These are phyloP conservation scores for Gynostemma pentaphyllum DNA, from an alignment of 306 rosid genomes.

Conservation along the genomic window DNA sequence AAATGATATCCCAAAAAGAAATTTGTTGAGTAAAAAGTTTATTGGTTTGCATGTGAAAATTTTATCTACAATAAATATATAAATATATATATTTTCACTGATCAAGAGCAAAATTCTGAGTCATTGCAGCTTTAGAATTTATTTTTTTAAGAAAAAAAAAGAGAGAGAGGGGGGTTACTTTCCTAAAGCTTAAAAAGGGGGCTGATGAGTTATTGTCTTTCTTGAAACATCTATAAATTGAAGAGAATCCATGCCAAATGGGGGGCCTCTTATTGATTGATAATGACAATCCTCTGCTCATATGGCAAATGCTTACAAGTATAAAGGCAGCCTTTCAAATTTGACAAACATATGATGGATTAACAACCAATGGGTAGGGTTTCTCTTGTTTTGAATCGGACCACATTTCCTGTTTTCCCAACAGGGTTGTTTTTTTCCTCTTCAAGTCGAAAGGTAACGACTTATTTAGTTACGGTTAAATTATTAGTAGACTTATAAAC, in stretches of 20 bases:
- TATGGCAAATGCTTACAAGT: too few relatives aligned
- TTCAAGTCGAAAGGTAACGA: background rate
- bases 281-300: constrained; percentile 9
- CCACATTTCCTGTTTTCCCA: background rate
- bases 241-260: background rate
- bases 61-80: too few relatives aligned
- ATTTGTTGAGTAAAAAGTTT: too few relatives aligned
- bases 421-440: background rate
- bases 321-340: too few relatives aligned
- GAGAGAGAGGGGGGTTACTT: background rate
- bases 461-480: too few relatives aligned
- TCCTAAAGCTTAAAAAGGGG: background rate
- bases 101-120: background rate
- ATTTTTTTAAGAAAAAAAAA: background rate
- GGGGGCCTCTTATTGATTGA: constrained; percentile 1
- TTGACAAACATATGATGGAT: background rate
- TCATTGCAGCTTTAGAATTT: constrained; percentile 6
- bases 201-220: background rate
- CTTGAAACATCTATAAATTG: background rate
- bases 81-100: background rate
- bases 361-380: background rate
- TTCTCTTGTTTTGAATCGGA: background rate
- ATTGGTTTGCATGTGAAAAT: too few relatives aligned
- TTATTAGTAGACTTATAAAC: too few relatives aligned
- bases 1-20: too few relatives aligned